These are phyloP conservation scores for Quaeritorhiza haematococci DNA, from an alignment of 371 early-diverging fungal genomes.

Conservation along the genomic window DNA sequence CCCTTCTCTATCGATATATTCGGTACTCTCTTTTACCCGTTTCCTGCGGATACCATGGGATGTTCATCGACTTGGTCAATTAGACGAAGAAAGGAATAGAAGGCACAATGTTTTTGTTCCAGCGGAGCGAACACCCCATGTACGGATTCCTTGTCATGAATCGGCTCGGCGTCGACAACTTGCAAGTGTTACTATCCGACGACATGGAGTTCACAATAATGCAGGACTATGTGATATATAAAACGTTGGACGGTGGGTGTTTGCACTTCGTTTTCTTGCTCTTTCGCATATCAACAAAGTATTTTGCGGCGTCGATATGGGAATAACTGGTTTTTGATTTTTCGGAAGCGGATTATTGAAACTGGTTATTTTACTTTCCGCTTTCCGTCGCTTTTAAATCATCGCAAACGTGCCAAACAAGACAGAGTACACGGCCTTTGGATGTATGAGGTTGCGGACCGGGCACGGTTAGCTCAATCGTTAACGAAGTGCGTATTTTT, in stretches of 20 bases:
- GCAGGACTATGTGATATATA: slow-evolving; percentile 67
- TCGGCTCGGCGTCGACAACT: slow-evolving; percentile 61
- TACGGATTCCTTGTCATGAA: slow-evolving; percentile 68
- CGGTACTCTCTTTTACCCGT: no score
- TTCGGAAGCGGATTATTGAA: neutral
- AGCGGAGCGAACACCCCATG: slow-evolving; percentile 44
- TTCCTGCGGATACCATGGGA: neutral
- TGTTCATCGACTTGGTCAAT: no score
- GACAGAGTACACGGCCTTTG: slow-evolving; percentile 64
- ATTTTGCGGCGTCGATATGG: neutral
- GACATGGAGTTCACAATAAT: slow-evolving; percentile 58
- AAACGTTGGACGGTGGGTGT: slow-evolving; percentile 51
- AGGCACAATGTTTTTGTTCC: slow-evolving; percentile 59
- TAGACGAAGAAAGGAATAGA: slow-evolving; percentile 68
- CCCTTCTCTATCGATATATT: neutral
- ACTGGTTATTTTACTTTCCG: neutral
- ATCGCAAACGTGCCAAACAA: neutral
- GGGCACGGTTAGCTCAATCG: slow-evolving; percentile 54
- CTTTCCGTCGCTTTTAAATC: neutral
- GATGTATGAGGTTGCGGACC: slow-evolving; percentile 66
- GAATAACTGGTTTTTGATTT: neutral
- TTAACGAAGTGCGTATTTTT: slow-evolving; percentile 47
- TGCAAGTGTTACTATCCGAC: slow-evolving; percentile 47
- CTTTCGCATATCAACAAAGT: slow-evolving; percentile 14
- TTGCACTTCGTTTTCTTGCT: no score